Base-by-base conservation (phyloP, 371 early-diverging fungal genomes). In the Lichtheimia ramosa region DNA sequence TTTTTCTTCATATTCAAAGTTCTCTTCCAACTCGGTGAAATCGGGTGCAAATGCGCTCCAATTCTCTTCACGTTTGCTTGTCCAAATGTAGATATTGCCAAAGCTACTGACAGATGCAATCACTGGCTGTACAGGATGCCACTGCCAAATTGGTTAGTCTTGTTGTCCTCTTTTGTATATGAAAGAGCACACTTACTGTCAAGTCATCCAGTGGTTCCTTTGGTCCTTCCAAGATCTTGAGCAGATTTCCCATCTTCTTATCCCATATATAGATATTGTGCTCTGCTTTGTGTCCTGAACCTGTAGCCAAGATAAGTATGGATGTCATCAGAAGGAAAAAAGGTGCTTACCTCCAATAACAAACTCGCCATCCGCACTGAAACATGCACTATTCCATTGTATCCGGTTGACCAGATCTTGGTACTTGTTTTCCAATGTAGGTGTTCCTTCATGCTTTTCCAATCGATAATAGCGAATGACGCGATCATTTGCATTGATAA, bases 251-350 rank as follows among this genome's bases (percentile, higher is more conserved):
- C 28, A 83, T 77, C 16, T 82, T 74, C 57, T 85, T 88, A 65
- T 96, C 93, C 97, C 97, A 97, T 46, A 96, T 88, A 66, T 90
- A 96, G 28, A 96, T 92, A 57, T 92, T 92, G 67, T 97, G 96
- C 43, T 87, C 86, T 15, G 91, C 88, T 65, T 88, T 89, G 56
- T 89, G 89, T 7, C 86, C 89, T 13, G 91, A 90, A 5, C 89
- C 90, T 71, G 5, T 15, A 20, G 14, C 49, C n/a, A 51, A 24
- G 12, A 39, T 43, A 8, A 34, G 10, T 34, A 34, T 34, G 34
- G 34, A 0, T 8, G 8, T 34, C 10, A 34, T 5, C 3, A 34
- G 34, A 34, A 34, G 25, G 5, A 25, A 3, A 34, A 6, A 8
- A 34, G 10, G 2, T 15, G 25, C 51, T 64, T 54, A 75, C 74